These are phyloP conservation scores for Plicaturopsis crispa DNA, from an alignment of 768 basidiomycete genomes.

Conservation along the genomic window DNA sequence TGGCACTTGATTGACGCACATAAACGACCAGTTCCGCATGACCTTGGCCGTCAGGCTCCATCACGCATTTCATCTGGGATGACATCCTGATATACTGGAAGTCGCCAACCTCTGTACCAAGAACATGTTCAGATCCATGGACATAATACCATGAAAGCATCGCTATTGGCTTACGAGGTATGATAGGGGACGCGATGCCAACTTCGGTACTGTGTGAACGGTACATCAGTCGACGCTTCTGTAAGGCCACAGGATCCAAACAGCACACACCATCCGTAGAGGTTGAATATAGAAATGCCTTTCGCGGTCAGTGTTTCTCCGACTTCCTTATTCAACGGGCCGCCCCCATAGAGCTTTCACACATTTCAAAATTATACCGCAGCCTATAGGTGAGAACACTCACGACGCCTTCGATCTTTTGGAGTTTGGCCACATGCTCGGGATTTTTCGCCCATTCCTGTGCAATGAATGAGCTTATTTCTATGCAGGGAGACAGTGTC, in stretches of 20 bases:
- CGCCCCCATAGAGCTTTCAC: constrained; percentile 17
- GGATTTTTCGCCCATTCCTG: constrained; percentile 5
- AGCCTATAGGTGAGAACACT: not conserved
- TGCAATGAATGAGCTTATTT: too few species aligned
- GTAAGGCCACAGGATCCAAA: too few species aligned
- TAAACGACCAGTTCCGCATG: constrained; percentile 1
- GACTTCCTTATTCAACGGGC: constrained; percentile 17
- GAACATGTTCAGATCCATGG: not conserved
- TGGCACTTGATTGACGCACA: too few species aligned
- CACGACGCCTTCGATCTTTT: constrained; percentile 1
- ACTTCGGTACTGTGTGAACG: not conserved
- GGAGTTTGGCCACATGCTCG: constrained; percentile 7
- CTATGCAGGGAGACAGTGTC: too few species aligned
- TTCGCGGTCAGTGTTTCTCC: constrained; percentile 24
- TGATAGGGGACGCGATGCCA: not conserved
- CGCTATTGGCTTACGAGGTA: too few species aligned
- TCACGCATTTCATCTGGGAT: not conserved
- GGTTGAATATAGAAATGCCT: constrained; percentile 23
- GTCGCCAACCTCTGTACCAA: not conserved
- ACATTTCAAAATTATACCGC: not conserved
- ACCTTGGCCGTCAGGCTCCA: not conserved
- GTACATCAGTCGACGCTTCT: too few species aligned
- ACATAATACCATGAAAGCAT: not conserved
- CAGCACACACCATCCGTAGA: constrained; percentile 28
- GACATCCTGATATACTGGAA: not conserved